Percentiles rank a stretch among this genome's conserved stretches.
Conservation (phyloP, 768 basidiomycete genomes). For the Suillus paluster region DNA sequence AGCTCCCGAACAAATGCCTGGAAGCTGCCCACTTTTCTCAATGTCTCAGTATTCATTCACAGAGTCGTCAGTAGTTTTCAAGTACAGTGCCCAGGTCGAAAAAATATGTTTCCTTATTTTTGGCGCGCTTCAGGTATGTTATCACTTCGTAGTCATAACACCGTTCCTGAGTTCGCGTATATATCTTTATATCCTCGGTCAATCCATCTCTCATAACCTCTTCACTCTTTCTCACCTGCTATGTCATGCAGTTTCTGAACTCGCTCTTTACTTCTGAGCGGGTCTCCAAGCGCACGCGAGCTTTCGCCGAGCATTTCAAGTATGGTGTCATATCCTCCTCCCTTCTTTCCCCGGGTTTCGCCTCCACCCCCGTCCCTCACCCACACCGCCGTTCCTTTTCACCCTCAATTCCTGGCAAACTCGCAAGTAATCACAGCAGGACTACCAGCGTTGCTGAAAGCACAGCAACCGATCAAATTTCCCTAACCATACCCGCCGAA, state of each 20-base stretch:
- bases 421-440: conserved; percentile 43
- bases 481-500: conserved; percentile 37
- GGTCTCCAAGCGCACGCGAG: conserved; percentile 41
- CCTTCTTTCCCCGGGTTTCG: conserved; percentile 62
- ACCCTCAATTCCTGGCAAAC: conserved; percentile 52
- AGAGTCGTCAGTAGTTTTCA: conserved; percentile 11
- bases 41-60: conserved; percentile 23
- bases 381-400: conserved; percentile 37
- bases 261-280: conserved; percentile 41
- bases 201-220: not conserved
- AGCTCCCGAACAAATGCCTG: conserved; percentile 58
- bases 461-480: conserved; percentile 23
- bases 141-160: conserved; percentile 16
- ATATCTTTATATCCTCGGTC: conserved; percentile 4
- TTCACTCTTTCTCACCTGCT: conserved; percentile 15
- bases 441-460: conserved; percentile 44
- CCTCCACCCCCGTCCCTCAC: conserved; percentile 41
- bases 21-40: conserved; percentile 45
- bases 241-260: conserved; percentile 40
- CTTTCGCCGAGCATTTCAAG: conserved; percentile 81
- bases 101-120: conserved; percentile 30
- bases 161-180: conserved; percentile 16
- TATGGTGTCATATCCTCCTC: conserved; percentile 84
- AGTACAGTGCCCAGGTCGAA: conserved; percentile 31
- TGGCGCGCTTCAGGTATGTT: conserved; percentile 42